Percentiles rank a stretch among this genome's conserved stretches.
These are phyloP conservation scores for Neonothopanus nambi DNA, from an alignment of 1,284 basidiomycete species.

Conservation along the genomic window DNA sequence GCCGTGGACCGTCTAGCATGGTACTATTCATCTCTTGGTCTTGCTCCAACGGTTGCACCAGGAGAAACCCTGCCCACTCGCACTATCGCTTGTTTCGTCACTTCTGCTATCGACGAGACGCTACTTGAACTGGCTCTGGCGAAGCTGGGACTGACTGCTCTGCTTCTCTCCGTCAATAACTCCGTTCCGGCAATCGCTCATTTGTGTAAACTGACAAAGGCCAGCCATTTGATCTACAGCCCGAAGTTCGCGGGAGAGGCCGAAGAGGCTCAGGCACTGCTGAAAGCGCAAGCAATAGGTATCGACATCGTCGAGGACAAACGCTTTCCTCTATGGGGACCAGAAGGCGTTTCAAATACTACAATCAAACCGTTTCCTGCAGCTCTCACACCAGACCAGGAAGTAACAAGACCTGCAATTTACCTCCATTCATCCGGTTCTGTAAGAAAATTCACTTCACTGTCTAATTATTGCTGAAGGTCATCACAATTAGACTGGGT, in stretches of 20 bases:
- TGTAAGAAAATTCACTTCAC: slow-evolving; percentile 32
- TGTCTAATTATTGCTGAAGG: neutral
- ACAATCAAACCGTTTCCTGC: slow-evolving; percentile 35
- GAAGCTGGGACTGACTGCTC: slow-evolving; percentile 42
- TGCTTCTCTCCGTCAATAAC: slow-evolving; percentile 59
- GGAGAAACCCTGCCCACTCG: slow-evolving; percentile 30
- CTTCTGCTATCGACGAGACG: slow-evolving; percentile 43
- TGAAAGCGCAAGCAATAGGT: slow-evolving; percentile 32
- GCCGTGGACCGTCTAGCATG: slow-evolving; percentile 45
- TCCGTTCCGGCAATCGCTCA: slow-evolving; percentile 56
- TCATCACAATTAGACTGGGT: slow-evolving; percentile 29
- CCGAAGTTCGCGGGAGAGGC: slow-evolving; percentile 37
- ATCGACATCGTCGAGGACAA: slow-evolving; percentile 37
- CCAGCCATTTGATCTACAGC: slow-evolving; percentile 48
- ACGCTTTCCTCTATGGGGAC: slow-evolving; percentile 46
- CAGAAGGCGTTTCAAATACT: slow-evolving; percentile 33
- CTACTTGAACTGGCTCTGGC: slow-evolving; percentile 47
- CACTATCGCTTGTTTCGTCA: slow-evolving; percentile 39
- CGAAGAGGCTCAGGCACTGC: slow-evolving; percentile 30
- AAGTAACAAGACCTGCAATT: slow-evolving; percentile 44
- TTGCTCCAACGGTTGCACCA: slow-evolving; percentile 15
- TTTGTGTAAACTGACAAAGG: slow-evolving; percentile 48
- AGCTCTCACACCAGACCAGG: slow-evolving; percentile 45
- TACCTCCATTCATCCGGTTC: slow-evolving; percentile 67
- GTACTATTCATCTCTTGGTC: slow-evolving; percentile 31